These are phyloP conservation scores for Kappamyces sp. DNA, from an alignment of 192 early-diverging fungal genomes.

Conservation along the genomic window DNA sequence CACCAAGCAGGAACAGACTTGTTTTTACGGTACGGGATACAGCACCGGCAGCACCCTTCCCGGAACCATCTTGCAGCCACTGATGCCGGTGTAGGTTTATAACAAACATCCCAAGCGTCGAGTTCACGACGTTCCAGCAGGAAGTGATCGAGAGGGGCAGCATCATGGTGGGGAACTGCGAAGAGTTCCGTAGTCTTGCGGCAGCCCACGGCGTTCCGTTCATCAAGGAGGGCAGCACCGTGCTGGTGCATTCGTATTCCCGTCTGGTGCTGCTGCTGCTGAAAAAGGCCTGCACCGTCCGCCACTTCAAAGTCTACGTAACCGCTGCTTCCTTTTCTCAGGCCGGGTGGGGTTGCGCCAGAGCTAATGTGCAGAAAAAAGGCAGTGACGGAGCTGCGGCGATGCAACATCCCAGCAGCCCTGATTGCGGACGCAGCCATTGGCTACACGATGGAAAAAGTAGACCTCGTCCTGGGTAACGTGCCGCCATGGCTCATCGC, in stretches of 20 bases:
- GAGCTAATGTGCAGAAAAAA: constrained; percentile 15
- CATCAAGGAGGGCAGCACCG: constrained; percentile 67
- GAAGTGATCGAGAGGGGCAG: constrained; percentile 9
- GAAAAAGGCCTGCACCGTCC: constrained; percentile 67
- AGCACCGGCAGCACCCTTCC: too few relatives aligned
- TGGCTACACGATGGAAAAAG: constrained; percentile 89
- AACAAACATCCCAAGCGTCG: not conserved
- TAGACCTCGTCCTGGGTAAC: constrained; percentile 77
- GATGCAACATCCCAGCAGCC: constrained; percentile 72
- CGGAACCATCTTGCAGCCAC: too few relatives aligned
- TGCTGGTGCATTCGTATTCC: constrained; percentile 94
- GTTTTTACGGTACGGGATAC: not conserved
- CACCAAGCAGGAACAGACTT: constrained; percentile 2
- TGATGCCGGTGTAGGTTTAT: not conserved
- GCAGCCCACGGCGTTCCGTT: constrained; percentile 74
- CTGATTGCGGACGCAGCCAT: constrained; percentile 88
- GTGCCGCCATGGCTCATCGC: not conserved
- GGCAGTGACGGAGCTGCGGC: constrained; percentile 63
- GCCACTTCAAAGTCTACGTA: constrained; percentile 87
- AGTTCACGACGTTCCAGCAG: not conserved
- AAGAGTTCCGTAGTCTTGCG: constrained; percentile 63
- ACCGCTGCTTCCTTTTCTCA: constrained; percentile 80
- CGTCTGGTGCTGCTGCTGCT: constrained; percentile 85
- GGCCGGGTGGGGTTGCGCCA: constrained; percentile 47
- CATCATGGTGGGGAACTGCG: constrained; percentile 56